phyloP scores from a whole-genome alignment of 73 alveolate genomes.

The Breviolum minutum region DNA sequence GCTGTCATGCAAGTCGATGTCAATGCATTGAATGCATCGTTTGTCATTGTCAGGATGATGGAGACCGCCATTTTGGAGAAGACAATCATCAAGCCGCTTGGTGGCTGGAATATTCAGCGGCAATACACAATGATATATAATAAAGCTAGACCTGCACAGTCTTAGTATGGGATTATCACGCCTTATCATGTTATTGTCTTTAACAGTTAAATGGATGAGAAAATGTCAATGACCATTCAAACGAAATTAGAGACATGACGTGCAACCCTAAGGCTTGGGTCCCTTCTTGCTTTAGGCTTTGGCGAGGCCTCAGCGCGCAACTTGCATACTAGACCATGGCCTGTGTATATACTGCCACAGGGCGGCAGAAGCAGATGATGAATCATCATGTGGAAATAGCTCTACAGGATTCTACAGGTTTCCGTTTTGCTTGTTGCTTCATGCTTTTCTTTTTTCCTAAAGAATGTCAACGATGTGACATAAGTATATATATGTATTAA shows the following conservation, averaged over 20 bases:
- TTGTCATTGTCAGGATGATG: slow-evolving; percentile 56
- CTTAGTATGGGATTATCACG: no score
- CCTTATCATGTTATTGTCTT: no score
- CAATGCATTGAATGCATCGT: not conserved
- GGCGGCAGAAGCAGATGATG: no score
- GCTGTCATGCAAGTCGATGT: not conserved
- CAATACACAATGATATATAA: not conserved
- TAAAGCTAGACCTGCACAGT: no score
- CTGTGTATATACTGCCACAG: not conserved
- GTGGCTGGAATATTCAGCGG: not conserved
- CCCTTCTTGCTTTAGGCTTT: slow-evolving; percentile 96
- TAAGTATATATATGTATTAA: not conserved
- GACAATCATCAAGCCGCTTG: slow-evolving; percentile 96
- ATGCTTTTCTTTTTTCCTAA: no score
- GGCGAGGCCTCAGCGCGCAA: slow-evolving; percentile 96
- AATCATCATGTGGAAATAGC: no score
- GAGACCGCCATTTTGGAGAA: slow-evolving; percentile 96
- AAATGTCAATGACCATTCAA: no score
- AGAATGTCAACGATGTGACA: no score
- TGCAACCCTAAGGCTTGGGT: slow-evolving; percentile 95
- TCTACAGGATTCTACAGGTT: no score
- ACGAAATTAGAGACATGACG: no score
- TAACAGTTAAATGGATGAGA: no score
- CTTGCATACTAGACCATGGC: slow-evolving; percentile 15
- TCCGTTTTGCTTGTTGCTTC: no score